Conservation (phyloP, 768 basidiomycete genomes). For the Lanmaoa pseudosensibilis region DNA sequence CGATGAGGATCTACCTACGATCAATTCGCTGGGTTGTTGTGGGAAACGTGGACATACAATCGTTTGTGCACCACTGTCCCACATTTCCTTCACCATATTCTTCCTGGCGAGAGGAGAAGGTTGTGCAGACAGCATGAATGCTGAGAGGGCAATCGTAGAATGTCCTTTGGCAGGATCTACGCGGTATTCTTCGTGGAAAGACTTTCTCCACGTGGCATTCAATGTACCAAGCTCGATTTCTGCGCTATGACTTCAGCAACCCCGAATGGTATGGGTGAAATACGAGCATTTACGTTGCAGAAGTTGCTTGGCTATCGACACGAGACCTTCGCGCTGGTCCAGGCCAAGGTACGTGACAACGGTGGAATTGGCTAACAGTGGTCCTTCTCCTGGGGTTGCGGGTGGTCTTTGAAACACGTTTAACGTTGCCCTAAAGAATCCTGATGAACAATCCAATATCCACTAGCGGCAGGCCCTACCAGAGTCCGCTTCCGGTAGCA, state of each 20-base stretch:
- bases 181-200: constrained; percentile 50
- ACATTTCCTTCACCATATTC: constrained; percentile 77
- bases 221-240: constrained; percentile 49
- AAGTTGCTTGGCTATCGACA: constrained; percentile 64
- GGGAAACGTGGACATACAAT: constrained; percentile 47
- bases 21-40: constrained; percentile 10
- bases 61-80: constrained; percentile 85
- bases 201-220: constrained; percentile 54
- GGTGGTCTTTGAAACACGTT: constrained; percentile 57
- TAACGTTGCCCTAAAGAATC: constrained; percentile 56
- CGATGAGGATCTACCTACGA: constrained; percentile 70
- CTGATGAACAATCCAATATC: constrained; percentile 10
- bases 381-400: constrained; percentile 29
- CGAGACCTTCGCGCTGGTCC: constrained; percentile 74
- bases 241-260: constrained; percentile 30
- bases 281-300: constrained; percentile 45
- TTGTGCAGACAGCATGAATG: constrained; percentile 82
- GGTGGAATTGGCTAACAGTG: constrained; percentile 47
- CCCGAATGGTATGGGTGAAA: not conserved
- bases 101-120: constrained; percentile 60
- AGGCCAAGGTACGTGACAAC: constrained; percentile 68
- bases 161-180: constrained; percentile 43
- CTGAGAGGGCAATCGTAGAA: constrained; percentile 71
- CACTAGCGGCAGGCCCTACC: constrained; percentile 46
- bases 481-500: constrained; percentile 79